These are phyloP conservation scores for Keithomyces neogunnii DNA, from an alignment of 2,329 filamentous ascomycete genomes.

Conservation along the genomic window DNA sequence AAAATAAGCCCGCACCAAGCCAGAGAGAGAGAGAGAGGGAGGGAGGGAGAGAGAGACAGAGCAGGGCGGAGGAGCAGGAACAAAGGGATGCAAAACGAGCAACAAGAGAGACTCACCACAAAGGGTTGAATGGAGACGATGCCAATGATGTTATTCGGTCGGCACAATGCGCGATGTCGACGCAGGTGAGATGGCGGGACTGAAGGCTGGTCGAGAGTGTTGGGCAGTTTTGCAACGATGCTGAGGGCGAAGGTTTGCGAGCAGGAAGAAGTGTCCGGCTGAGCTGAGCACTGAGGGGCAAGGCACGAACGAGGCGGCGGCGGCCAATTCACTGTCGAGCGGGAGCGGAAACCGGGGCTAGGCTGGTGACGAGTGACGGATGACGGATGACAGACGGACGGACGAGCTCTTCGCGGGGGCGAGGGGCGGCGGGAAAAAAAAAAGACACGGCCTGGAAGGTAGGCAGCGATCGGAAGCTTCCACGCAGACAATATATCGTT, in stretches of 20 bases:
- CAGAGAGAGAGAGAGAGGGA: conserved; percentile 5
- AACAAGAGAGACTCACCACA: conserved; percentile 4
- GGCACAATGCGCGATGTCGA: neutral
- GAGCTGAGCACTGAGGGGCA: conserved; percentile 1
- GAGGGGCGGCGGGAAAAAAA: neutral
- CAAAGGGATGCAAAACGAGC: neutral
- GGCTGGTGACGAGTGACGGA: conserved; percentile 9
- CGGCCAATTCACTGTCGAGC: neutral
- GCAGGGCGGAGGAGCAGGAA: conserved; percentile 1
- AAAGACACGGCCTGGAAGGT: too few relatives aligned
- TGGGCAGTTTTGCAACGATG: neutral
- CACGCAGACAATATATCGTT: neutral
- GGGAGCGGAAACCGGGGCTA: conserved; percentile 2
- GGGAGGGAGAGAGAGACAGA: conserved; percentile 3
- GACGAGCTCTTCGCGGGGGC: neutral
- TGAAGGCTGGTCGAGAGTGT: neutral
- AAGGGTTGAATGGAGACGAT: neutral
- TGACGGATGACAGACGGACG: conserved; percentile 9
- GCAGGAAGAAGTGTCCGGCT: too few relatives aligned
- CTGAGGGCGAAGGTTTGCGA: neutral
- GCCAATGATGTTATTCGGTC: neutral
- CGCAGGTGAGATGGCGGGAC: neutral
- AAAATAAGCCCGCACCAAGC: conserved; percentile 6
- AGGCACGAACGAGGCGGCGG: neutral
- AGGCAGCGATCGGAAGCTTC: neutral